Evolutionary conservation across 2,329 filamentous ascomycete genomes (phyloP).

Genomic region (Aspergillus sp.): DNA sequence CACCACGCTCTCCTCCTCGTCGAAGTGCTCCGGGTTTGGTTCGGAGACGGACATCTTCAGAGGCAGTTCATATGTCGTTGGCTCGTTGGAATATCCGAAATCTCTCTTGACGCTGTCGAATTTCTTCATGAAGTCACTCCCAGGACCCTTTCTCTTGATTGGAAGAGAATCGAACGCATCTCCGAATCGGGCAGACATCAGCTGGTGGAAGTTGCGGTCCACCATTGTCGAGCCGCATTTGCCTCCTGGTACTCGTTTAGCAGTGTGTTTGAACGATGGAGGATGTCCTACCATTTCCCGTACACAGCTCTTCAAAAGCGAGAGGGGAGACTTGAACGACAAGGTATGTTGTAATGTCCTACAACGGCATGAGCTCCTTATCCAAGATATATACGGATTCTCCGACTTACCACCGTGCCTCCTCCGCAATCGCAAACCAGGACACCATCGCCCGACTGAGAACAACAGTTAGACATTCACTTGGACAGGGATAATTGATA

Average conservation of each 20-base stretch:
- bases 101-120: slow-evolving; percentile 24
- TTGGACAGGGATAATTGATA: too few species aligned
- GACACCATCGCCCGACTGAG: slow-evolving; percentile 9
- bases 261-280: slow-evolving; percentile 1
- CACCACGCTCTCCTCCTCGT: not conserved
- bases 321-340: too few species aligned
- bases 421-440: slow-evolving; percentile 21
- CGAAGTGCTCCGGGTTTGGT: slow-evolving; percentile 3
- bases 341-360: too few species aligned
- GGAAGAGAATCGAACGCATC: slow-evolving; percentile 17
- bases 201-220: slow-evolving; percentile 23
- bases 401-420: too few species aligned
- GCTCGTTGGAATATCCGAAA: slow-evolving; percentile 14
- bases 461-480: too few species aligned
- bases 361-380: too few species aligned
- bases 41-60: slow-evolving; percentile 9
- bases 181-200: slow-evolving; percentile 21
- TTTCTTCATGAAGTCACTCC: slow-evolving; percentile 25
- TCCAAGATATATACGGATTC: too few species aligned
- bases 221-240: slow-evolving; percentile 27
- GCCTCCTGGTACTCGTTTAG: slow-evolving; percentile 16
- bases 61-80: slow-evolving; percentile 1
- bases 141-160: slow-evolving; percentile 15
- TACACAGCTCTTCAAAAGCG: too few species aligned
- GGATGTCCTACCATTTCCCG: too few species aligned